Conservation (phyloP, 306 rosid genomes). For the Pachyrhizus erosus region DNA sequence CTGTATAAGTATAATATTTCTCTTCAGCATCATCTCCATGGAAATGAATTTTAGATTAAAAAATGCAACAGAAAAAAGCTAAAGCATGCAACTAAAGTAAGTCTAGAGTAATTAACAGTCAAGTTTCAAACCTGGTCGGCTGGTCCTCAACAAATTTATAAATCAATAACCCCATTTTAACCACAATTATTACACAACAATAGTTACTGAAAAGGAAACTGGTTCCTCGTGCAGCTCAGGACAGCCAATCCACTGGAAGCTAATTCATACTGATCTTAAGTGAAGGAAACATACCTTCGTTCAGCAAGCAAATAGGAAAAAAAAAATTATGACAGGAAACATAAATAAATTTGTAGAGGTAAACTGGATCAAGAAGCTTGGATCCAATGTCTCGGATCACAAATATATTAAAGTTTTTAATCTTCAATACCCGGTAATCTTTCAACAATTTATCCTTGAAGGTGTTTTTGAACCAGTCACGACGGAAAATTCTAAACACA, state of each 20-base stretch:
- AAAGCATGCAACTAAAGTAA: not conserved
- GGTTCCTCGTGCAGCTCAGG: slow-evolving; percentile 3
- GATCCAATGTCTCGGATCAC: not conserved
- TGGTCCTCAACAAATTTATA: not conserved
- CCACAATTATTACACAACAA: not conserved
- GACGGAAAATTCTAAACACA: slow-evolving; percentile 53
- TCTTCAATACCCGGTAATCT: slow-evolving; percentile 33
- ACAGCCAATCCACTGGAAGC: not conserved
- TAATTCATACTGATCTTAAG: not conserved
- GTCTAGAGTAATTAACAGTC: no score
- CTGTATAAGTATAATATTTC: not conserved
- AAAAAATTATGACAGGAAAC: not conserved
- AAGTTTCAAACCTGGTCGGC: not conserved
- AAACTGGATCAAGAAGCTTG: slow-evolving; percentile 23
- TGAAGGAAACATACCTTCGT: slow-evolving; percentile 24
- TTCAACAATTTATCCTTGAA: slow-evolving; percentile 50
- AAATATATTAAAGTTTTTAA: slow-evolving; percentile 36
- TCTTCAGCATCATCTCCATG: not conserved
- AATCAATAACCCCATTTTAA: not conserved
- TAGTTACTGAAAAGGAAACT: not conserved
- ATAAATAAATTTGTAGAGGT: slow-evolving; percentile 31
- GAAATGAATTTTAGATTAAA: not conserved
- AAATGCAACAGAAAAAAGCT: not conserved
- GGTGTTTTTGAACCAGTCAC: slow-evolving; percentile 53
- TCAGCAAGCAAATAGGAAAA: not conserved